Conservation (phyloP, 1,284 basidiomycete species). For the Meira nashicola region DNA sequence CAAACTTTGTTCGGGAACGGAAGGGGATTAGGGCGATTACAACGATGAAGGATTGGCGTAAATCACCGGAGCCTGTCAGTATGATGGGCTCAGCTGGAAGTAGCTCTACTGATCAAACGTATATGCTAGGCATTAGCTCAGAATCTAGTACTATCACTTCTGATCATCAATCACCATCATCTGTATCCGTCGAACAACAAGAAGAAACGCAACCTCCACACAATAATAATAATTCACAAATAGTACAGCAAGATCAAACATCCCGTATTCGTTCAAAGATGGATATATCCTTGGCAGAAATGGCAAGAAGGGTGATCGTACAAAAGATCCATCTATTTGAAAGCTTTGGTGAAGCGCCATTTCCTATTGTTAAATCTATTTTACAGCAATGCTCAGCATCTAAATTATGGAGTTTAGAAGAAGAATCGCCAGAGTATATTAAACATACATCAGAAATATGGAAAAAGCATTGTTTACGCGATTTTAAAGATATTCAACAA, state of each 20-base stretch:
- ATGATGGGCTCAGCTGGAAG: conserved; percentile 28
- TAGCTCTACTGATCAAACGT: neutral
- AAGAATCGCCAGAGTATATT: conserved; percentile 29
- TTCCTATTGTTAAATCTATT: conserved; percentile 35
- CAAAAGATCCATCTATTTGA: conserved; percentile 31
- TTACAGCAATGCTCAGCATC: conserved; percentile 40
- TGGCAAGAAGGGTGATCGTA: conserved; percentile 24
- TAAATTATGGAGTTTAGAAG: conserved; percentile 40
- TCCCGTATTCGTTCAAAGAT: neutral
- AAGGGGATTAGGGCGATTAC: too few relatives aligned
- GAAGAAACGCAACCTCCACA: neutral
- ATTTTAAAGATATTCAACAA: conserved; percentile 30
- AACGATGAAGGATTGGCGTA: conserved; percentile 38
- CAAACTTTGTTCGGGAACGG: too few relatives aligned
- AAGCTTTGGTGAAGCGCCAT: conserved; percentile 42
- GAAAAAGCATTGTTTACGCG: conserved; percentile 40
- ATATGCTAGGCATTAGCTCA: too few relatives aligned
- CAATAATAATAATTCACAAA: neutral
- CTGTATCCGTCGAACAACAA: neutral
- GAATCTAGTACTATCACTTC: neutral
- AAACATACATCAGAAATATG: conserved; percentile 23
- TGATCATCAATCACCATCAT: neutral
- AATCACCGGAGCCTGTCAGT: conserved; percentile 33
- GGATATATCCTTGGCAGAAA: neutral
- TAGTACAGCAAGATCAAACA: neutral